A percentile compares a stretch with the other conserved stretches of the same genome.
These are phyloP conservation scores for Hemileccinum rubropunctum DNA, from an alignment of 768 basidiomycete genomes.

Conservation along the genomic window DNA sequence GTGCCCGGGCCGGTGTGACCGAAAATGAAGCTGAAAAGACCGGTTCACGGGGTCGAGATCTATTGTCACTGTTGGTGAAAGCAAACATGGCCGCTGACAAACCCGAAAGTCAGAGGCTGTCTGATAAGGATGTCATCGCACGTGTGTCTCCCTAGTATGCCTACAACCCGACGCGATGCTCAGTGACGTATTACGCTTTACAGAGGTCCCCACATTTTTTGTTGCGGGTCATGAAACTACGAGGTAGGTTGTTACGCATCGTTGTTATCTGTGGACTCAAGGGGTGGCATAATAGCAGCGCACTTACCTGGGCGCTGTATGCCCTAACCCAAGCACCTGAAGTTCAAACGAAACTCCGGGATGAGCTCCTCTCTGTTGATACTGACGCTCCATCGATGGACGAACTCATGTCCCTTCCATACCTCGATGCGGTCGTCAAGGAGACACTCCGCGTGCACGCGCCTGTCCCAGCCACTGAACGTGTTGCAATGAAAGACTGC, in stretches of 20 bases:
- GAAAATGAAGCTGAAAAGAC: conserved; percentile 27
- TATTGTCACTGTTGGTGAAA: conserved; percentile 56
- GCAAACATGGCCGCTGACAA: conserved; percentile 66
- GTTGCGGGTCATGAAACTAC: conserved; percentile 61
- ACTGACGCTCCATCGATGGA: conserved; percentile 69
- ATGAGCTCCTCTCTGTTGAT: conserved; percentile 50
- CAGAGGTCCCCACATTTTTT: conserved; percentile 62
- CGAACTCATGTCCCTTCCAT: conserved; percentile 59
- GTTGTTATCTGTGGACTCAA: neutral
- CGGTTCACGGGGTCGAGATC: conserved; percentile 43
- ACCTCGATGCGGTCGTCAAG: conserved; percentile 63
- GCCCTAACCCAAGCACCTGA: conserved; percentile 47
- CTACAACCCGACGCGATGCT: no score
- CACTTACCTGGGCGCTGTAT: conserved; percentile 57
- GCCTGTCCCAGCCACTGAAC: conserved; percentile 44
- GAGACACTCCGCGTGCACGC: conserved; percentile 54
- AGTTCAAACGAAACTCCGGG: conserved; percentile 54
- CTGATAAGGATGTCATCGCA: conserved; percentile 59
- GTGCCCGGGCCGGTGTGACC: conserved; percentile 22
- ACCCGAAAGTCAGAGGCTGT: conserved; percentile 50
- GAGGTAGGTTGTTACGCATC: conserved; percentile 29
- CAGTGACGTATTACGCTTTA: neutral
- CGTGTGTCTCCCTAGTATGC: conserved; percentile 43
- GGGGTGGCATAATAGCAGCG: conserved; percentile 23
- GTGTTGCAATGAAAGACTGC: conserved; percentile 52